Evolutionary conservation across 2,329 filamentous ascomycete species (phyloP).

Genomic region (Plenodomus tracheiphilus): DNA sequence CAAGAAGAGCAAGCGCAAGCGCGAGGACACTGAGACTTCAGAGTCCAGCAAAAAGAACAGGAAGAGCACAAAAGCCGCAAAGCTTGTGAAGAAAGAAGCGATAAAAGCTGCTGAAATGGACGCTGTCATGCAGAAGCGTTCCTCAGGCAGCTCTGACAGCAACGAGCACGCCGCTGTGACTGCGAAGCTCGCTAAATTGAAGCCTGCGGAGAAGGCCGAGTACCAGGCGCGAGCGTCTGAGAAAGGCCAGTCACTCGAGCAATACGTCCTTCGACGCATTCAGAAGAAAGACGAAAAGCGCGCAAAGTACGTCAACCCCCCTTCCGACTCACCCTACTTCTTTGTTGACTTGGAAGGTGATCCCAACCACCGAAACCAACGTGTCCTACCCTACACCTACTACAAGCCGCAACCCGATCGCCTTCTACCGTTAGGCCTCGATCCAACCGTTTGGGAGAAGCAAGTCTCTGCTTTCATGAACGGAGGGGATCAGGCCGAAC

Average conservation of each 20-base stretch:
- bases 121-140: background rate
- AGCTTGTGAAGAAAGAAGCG: constrained; percentile 1
- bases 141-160: background rate
- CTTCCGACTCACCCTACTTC: constrained; percentile 4
- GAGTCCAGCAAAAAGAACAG: constrained; percentile 18
- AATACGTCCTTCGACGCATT: constrained; percentile 39
- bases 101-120: constrained; percentile 5
- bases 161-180: constrained; percentile 13
- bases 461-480: background rate
- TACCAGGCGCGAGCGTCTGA: constrained; percentile 41
- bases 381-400: background rate
- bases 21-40: constrained; percentile 9
- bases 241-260: constrained; percentile 45
- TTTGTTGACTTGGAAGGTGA: constrained; percentile 19
- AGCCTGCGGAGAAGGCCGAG: constrained; percentile 28
- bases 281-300: constrained; percentile 37
- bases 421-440: background rate
- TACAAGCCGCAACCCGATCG: constrained; percentile 4
- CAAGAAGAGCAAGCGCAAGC: constrained; percentile 39
- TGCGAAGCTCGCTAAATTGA: constrained; percentile 33
- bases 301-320: constrained; percentile 1
- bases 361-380: background rate
- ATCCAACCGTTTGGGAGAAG: background rate
- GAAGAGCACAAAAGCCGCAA: constrained; percentile 8
- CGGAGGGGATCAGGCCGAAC: constrained; percentile 6